A percentile compares a stretch with the other conserved stretches of the same genome.
Evolutionary conservation across 2,329 filamentous ascomycete genomes (phyloP).

Genomic region (Monilinia vaccinii-corymbosi): DNA sequence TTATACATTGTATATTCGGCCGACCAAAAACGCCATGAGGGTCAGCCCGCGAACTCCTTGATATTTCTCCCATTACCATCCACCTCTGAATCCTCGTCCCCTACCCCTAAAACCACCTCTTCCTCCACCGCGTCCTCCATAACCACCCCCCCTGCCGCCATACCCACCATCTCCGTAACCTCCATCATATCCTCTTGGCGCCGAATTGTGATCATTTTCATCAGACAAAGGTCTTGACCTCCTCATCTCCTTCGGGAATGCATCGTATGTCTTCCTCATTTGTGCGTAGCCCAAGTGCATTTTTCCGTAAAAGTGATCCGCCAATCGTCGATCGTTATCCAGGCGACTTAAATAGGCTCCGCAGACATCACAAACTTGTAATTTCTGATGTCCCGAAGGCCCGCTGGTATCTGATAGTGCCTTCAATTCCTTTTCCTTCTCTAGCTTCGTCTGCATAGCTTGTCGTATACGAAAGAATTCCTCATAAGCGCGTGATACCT

Average conservation of each 20-base stretch:
- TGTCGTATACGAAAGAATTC: conserved; percentile 82
- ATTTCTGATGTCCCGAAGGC: conserved; percentile 90
- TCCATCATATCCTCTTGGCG: conserved; percentile 44
- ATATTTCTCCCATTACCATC: conserved; percentile 17
- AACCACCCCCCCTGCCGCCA: conserved; percentile 33
- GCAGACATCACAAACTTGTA: conserved; percentile 97
- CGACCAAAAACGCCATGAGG: conserved; percentile 4
- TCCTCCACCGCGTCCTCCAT: conserved; percentile 23
- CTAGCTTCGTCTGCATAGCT: conserved; percentile 71
- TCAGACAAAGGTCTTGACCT: conserved; percentile 49
- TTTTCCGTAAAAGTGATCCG: conserved; percentile 98
- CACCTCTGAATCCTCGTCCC: conserved; percentile 20
- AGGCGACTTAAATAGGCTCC: conserved; percentile 86
- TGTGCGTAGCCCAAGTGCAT: conserved; percentile 98
- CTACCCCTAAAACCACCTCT: conserved; percentile 23
- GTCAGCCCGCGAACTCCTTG: neutral
- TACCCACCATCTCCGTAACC: conserved; percentile 38
- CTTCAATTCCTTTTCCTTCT: conserved; percentile 82
- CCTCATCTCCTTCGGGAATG: conserved; percentile 80
- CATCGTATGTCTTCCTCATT: conserved; percentile 89
- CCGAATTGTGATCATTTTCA: conserved; percentile 42
- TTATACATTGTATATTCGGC: neutral
- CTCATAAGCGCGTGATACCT: conserved; percentile 72
- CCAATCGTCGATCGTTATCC: conserved; percentile 87
- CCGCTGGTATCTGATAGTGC: conserved; percentile 84